These are phyloP conservation scores for Pyricularia sp. DNA, from an alignment of 2,329 filamentous ascomycete species.

Conservation along the genomic window DNA sequence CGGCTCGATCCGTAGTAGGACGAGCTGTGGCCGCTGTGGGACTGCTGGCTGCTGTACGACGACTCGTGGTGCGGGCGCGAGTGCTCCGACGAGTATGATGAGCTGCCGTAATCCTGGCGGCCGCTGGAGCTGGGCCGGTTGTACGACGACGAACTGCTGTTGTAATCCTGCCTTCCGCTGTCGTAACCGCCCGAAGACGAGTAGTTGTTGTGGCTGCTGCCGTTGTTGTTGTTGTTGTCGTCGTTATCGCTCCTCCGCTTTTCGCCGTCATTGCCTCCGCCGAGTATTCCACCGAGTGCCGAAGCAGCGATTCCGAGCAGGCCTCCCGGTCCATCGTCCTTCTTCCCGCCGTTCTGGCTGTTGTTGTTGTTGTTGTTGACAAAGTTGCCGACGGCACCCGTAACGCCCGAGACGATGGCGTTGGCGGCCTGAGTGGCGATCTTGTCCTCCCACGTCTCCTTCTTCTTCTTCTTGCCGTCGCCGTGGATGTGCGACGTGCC, in stretches of 20 bases:
- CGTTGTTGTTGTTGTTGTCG: not conserved
- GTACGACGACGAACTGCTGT: not conserved
- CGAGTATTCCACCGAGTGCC: not conserved
- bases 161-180: not conserved
- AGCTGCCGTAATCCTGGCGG: not conserved
- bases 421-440: not conserved
- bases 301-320: not conserved
- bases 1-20: not conserved
- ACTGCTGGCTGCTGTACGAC: not conserved
- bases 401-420: constrained; percentile 3
- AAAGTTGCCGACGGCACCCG: not conserved
- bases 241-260: not conserved
- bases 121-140: not conserved
- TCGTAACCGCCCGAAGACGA: not conserved
- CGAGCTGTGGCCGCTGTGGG: not conserved
- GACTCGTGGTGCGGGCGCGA: not conserved
- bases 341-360: not conserved
- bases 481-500: not conserved
- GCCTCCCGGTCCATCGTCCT: not conserved
- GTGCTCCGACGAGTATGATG: not conserved
- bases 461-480: constrained; percentile 2
- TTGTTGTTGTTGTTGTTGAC: not conserved
- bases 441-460: constrained; percentile 4
- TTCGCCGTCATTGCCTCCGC: not conserved
- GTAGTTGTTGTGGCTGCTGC: not conserved